Evolutionary conservation across 106 monocot species (phyloP), one percentile per base, ranked within the genome.

Genomic region (Apostasia ramifera): DNA sequence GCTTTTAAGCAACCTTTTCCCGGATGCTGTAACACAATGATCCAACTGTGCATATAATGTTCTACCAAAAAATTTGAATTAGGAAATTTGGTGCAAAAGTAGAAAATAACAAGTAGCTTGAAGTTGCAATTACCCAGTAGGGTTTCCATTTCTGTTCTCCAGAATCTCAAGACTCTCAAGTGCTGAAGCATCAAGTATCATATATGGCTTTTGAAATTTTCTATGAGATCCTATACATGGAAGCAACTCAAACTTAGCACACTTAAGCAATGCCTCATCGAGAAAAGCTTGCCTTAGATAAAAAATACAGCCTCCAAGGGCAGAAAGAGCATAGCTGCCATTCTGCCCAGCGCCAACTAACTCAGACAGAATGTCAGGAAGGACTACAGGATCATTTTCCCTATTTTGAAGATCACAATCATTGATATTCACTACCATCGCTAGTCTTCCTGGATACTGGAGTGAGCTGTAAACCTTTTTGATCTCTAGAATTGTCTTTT

Each of bases 111-210:
- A 61, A 15, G 14, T 41, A 48, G 61, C 40, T 44, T 58, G 38
- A 62, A 67, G n/a, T 74, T 66, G 44, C 14, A 65, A 69, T 52
- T 89, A 97, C 95, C 95, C 92, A 4, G 86, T 79, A 2, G 55
- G 62, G 48, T 82, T 83, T 78, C 97, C 92, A 90, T 71, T 77
- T 79, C 61, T 85, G 77, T 98, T 92, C 79, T 92, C 97, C 66
- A 92, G 70, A 65, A 98, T 83, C 71, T 98, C 97, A 66, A 98
- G 92, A 68, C 87, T 98, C 77, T 98, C 89, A 61, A 98, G 89
- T 44, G 92, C 92, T 54, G 97, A 75, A 75, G 97, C 82, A 87
- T 98, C 89, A 81, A 98, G 97, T 61, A 83, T 76, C 97, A 98
- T 98, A 75, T 85, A 81, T 76, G 80, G 56, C 65, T 83, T 90